phyloP scores from a whole-genome alignment of 306 rosid species.

The Astragalus glycyphyllos region DNA sequence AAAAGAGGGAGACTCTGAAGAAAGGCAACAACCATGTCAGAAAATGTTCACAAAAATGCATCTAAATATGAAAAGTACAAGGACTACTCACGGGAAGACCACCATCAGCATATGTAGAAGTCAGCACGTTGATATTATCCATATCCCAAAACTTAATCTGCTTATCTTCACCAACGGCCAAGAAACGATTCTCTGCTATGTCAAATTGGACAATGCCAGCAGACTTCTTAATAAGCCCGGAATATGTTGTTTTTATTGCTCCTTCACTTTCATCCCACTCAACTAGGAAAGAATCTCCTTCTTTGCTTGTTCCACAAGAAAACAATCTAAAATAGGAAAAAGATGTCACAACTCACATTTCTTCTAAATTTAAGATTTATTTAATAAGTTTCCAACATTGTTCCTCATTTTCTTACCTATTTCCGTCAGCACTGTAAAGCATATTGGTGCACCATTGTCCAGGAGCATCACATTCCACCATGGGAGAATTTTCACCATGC shows the following conservation, averaged over 20 bases:
- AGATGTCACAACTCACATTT: conserved; percentile 26
- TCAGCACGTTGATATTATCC: conserved; percentile 56
- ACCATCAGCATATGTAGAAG: conserved; percentile 68
- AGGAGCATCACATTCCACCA: conserved; percentile 77
- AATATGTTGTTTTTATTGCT: conserved; percentile 58
- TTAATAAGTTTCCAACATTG: not conserved
- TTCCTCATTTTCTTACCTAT: conserved; percentile 57
- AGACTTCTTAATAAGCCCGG: conserved; percentile 67
- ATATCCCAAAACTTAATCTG: conserved; percentile 86
- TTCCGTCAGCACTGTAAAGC: conserved; percentile 77
- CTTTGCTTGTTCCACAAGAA: conserved; percentile 87
- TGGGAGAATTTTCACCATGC: conserved; percentile 62
- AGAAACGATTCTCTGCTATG: conserved; percentile 64
- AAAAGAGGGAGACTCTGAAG: conserved; percentile 72
- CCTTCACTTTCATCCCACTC: conserved; percentile 91
- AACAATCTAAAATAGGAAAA: conserved; percentile 60
- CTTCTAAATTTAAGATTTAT: not conserved
- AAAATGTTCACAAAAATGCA: not conserved
- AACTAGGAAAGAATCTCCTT: conserved; percentile 76
- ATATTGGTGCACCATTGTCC: conserved; percentile 74
- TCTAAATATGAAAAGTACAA: not conserved
- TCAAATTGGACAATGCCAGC: conserved; percentile 76
- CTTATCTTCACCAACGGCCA: conserved; percentile 83
- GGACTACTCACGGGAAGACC: conserved; percentile 69
- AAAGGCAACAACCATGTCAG: conserved; percentile 36